Evolutionary conservation across 148 eudicot genomes (phyloP), one percentile per base, ranked within the genome.

Genomic region (Spergularia bocconei): DNA sequence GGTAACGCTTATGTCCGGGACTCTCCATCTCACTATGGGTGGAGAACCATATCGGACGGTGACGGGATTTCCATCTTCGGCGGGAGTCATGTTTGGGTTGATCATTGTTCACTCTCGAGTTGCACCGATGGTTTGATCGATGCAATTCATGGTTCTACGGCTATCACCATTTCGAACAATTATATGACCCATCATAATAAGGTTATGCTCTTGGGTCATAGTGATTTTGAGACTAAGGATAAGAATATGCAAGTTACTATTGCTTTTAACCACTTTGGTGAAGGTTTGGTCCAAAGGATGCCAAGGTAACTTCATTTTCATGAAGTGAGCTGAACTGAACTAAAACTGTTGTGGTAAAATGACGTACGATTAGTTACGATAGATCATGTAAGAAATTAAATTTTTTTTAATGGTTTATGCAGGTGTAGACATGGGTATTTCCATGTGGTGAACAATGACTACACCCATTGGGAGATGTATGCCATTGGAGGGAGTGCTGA

Each of bases 181-280:
- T 85, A 83, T 38, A 71, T 89, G 84, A 87, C 90, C 57, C 86
- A 85, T 41, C 90, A 89, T 71, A 48, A 89, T 67, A 89, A 87
- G 82, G 92, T 88, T 25, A 88, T 88, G 92, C 63, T 88, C 29
- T 77, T 88, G 78, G 90, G 92, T 0, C 87, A 85, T 36, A 85
- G 87, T 79, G 90, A 87, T 73, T 62, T 65, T 38, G 77, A 41
- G 4, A 85, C 82, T 1, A 66, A 67, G 10, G 92, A 89, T 78
- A 89, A 85, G 79, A 82, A 75, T 64, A 89, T 89, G 92, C 92
- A 88, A 63, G 92, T 88, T 17, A 86, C 92, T 17, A 81, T 88
- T 59, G 92, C 90, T 15, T 88, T 90, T 68, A 90, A 90, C 75
- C 94, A 90, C 72, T 90, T 90, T 81, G 94, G 91, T 16, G 94